phyloP scores from a whole-genome alignment of 2,329 filamentous ascomycete genomes.

The Fusarium lyarnte region DNA sequence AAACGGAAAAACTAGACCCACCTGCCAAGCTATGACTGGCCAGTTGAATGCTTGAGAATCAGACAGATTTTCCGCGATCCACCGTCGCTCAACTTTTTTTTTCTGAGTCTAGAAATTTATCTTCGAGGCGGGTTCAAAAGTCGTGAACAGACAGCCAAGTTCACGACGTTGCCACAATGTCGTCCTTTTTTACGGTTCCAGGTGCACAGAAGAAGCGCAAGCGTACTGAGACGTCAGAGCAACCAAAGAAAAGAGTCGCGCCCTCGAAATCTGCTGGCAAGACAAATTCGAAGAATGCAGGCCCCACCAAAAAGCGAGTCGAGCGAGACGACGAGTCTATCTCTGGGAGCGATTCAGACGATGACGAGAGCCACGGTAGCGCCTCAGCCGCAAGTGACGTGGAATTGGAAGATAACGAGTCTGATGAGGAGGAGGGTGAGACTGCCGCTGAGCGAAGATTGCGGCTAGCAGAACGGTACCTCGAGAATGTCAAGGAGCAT shows the following conservation, averaged over 20 bases:
- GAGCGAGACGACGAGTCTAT: constrained; percentile 76
- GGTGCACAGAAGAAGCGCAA: constrained; percentile 92
- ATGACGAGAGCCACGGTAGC: constrained; percentile 60
- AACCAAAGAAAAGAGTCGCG: constrained; percentile 68
- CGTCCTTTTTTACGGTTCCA: constrained; percentile 94
- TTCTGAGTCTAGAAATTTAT: constrained; percentile 44
- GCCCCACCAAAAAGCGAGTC: constrained; percentile 57
- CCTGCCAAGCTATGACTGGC: constrained; percentile 38
- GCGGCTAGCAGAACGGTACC: constrained; percentile 88
- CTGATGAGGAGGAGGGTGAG: constrained; percentile 83
- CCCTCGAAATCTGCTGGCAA: constrained; percentile 56
- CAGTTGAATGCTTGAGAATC: neutral
- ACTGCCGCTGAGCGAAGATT: constrained; percentile 89
- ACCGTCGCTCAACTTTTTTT: constrained; percentile 54
- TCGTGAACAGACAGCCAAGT: constrained; percentile 42
- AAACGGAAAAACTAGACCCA: constrained; percentile 47
- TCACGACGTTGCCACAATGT: constrained; percentile 67
- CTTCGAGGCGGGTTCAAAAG: constrained; percentile 43
- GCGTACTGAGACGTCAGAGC: constrained; percentile 65
- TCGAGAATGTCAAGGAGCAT: constrained; percentile 88
- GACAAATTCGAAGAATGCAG: constrained; percentile 52
- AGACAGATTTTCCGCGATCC: constrained; percentile 39
- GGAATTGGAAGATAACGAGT: constrained; percentile 57
- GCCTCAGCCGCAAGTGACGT: constrained; percentile 58
- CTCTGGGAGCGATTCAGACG: constrained; percentile 82